Evolutionary conservation across 225 moss, liverwort and hornwort genomes (phyloP), one percentile per base, ranked within the genome.

Genomic region (Anthoceros angustus): DNA sequence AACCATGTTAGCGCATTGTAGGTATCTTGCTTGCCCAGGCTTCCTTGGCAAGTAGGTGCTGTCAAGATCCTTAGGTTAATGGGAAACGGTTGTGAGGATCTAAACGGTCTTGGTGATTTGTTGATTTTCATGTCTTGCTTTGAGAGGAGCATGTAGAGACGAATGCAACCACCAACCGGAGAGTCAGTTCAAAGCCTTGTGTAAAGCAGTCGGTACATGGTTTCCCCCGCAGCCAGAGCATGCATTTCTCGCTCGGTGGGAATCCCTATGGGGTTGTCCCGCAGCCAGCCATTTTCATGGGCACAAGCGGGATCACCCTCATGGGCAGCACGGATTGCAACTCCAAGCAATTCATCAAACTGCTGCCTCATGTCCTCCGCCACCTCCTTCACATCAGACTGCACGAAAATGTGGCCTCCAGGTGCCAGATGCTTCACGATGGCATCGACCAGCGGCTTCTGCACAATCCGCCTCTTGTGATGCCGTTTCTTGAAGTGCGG

Each of bases 401-500:
- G 92, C 8, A 88, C 50, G 32, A 86, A 85, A 43, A 88, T 74
- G 41, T 73, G 71, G 65, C 92, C 88, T 68, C 88, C 84, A 26
- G 75, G 80, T 60, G 67, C 74, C 46, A 92, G 78, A 49, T 70
- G 72, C 40, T 75, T 72, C 25, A 78, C 50, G 64, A 92, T 74
- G 40, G 83, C 74, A 60, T 83, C 81, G 48, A 92, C 84, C 70
- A 92, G 73, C 68, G 72, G 64, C 72, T 74, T 84, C 75, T 92
- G 86, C 66, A 92, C 88, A 32, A 92, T 75, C 42, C 77, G 81
- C 74, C 92, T 78, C 80, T 88, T 92, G 32, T 73, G 81, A 72
- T 92, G 84, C 81, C 71, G 78, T 74, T 78, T 72, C 68, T 92
- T 92, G 63, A 92, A 92, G 68, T 92, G 92, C 48, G 92, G 92